phyloP scores from a whole-genome alignment of 1,284 basidiomycete genomes.

The Clitocybe nebularis region DNA sequence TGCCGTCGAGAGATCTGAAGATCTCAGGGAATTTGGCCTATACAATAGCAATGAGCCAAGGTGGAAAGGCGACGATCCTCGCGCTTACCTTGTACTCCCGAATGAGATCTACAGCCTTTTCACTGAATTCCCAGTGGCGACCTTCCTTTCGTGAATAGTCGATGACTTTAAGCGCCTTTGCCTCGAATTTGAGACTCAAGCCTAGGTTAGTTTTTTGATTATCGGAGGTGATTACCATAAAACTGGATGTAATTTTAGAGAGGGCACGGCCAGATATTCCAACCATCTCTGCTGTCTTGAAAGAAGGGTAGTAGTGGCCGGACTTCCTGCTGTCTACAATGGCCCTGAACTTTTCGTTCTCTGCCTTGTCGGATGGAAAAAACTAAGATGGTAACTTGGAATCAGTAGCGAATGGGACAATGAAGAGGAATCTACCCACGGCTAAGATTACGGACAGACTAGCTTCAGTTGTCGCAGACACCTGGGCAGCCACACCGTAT shows the following conservation, averaged over 20 bases:
- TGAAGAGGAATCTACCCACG: slow-evolving; percentile 40
- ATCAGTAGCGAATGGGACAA: slow-evolving; percentile 8
- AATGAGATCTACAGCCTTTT: slow-evolving; percentile 81
- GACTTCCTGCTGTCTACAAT: slow-evolving; percentile 56
- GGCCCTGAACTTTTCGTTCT: slow-evolving; percentile 75
- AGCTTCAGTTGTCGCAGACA: slow-evolving; percentile 65
- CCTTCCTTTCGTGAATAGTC: slow-evolving; percentile 89
- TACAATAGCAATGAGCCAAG: slow-evolving; percentile 3
- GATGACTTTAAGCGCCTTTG: slow-evolving; percentile 92
- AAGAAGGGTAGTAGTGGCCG: slow-evolving; percentile 73
- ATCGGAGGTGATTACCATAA: slow-evolving; percentile 78
- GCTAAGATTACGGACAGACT: slow-evolving; percentile 78
- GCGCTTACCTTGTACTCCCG: slow-evolving; percentile 72
- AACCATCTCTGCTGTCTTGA: slow-evolving; percentile 67
- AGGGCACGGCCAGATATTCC: slow-evolving; percentile 73
- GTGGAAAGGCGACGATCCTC: not conserved
- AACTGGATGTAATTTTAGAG: slow-evolving; percentile 89
- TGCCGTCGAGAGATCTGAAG: slow-evolving; percentile 65
- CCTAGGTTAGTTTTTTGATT: slow-evolving; percentile 89
- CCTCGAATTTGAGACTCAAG: slow-evolving; percentile 94
- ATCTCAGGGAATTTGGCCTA: slow-evolving; percentile 78
- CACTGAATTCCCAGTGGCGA: slow-evolving; percentile 91
- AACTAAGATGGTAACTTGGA: slow-evolving; percentile 52
- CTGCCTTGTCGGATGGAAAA: slow-evolving; percentile 76
- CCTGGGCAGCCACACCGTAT: slow-evolving; percentile 93